A percentile compares a stretch with the other conserved stretches of the same genome.
phyloP scores from a whole-genome alignment of 202 grass and related monocot genomes.

The Bolboschoenoplectus hybrid region DNA sequence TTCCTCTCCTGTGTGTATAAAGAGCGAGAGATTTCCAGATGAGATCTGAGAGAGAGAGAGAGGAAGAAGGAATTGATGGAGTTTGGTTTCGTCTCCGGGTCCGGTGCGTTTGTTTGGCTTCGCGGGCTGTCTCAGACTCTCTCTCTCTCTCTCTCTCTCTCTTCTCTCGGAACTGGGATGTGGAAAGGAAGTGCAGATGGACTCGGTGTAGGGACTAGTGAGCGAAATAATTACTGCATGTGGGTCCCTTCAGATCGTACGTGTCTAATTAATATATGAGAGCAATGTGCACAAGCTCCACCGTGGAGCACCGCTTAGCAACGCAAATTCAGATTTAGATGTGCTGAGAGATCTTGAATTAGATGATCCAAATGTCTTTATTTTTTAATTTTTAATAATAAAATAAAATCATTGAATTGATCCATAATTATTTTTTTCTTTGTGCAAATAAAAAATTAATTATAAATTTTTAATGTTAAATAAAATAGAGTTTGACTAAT shows the following conservation, averaged over 20 bases:
- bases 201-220: slow-evolving; percentile 19
- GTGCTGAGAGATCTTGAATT: too few relatives aligned
- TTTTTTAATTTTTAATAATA: too few relatives aligned
- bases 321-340: too few relatives aligned
- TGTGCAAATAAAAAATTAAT: too few relatives aligned
- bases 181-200: not conserved
- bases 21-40: not conserved
- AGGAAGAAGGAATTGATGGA: not conserved
- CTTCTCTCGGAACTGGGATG: not conserved
- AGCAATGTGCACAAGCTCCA: not conserved
- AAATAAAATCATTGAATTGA: too few relatives aligned
- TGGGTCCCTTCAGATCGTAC: not conserved
- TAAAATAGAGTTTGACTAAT: too few relatives aligned
- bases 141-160: not conserved
- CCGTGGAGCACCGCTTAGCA: too few relatives aligned
- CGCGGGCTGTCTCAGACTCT: not conserved
- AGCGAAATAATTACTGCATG: not conserved
- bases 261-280: not conserved
- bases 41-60: slow-evolving; percentile 20
- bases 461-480: too few relatives aligned
- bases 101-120: slow-evolving; percentile 23
- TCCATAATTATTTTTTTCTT: too few relatives aligned
- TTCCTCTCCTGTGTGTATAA: slow-evolving; percentile 1
- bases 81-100: slow-evolving; percentile 18
- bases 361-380: too few relatives aligned